Conservation (phyloP, 768 basidiomycete genomes). For the Naganishia onofrii region DNA sequence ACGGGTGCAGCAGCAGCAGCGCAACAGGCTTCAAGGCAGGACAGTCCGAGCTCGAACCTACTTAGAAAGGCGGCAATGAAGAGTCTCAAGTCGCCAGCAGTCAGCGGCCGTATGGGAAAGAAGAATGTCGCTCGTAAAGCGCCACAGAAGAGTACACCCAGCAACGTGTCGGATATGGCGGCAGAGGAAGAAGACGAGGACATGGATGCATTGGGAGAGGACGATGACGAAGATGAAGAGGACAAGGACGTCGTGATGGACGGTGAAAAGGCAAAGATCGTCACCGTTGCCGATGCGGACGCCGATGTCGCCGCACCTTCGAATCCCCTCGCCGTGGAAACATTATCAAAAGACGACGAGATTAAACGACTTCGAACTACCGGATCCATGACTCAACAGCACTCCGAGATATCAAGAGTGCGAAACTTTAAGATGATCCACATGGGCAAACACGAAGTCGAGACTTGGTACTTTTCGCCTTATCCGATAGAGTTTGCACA, state of each 20-base stretch:
- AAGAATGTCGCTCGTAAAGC: conserved; percentile 23
- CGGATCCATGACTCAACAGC: conserved; percentile 98
- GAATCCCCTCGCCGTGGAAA: conserved; percentile 57
- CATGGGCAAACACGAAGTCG: conserved; percentile 93
- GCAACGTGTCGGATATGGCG: conserved; percentile 7
- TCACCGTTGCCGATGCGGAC: conserved; percentile 52
- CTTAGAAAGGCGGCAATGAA: conserved; percentile 29
- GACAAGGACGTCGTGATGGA: conserved; percentile 56
- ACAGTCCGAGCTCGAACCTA: conserved; percentile 7
- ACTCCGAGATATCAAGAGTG: conserved; percentile 94
- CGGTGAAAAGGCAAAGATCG: conserved; percentile 62
- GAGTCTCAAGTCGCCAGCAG: conserved; percentile 23
- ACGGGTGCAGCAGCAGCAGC: conserved; percentile 32
- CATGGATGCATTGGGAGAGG: conserved; percentile 65
- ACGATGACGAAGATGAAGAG: conserved; percentile 42
- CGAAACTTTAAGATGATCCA: conserved; percentile 96
- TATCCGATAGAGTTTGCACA: conserved; percentile 98
- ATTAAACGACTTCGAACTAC: conserved; percentile 97
- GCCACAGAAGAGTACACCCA: conserved; percentile 9
- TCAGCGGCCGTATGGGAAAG: conserved; percentile 36
- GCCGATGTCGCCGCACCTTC: conserved; percentile 56
- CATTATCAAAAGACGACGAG: conserved; percentile 89
- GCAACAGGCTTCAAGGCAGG: conserved; percentile 20
- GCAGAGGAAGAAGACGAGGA: conserved; percentile 26
- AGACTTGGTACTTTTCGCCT: conserved; percentile 99